Evolutionary conservation across 768 basidiomycete species (phyloP), one percentile per base, ranked within the genome.

Genomic region (Pisolithus tinctorius): DNA sequence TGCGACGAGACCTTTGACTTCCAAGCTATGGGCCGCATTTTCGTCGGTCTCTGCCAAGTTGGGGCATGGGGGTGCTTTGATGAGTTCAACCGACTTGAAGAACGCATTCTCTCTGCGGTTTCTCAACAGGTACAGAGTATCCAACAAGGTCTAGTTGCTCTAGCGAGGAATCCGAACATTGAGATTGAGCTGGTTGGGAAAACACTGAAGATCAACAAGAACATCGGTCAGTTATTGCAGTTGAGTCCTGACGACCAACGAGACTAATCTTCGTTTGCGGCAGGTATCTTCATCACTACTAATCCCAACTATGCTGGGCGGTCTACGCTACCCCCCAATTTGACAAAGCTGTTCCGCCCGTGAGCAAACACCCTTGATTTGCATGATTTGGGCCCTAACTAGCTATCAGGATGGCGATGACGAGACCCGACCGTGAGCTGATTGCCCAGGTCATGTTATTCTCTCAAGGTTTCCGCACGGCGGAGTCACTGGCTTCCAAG

Each of bases 61-160:
- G 96, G 96, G 30, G 96, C 96, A 0, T 99, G 96, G 96, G 96
- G 96, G 10, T 94, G 90, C 63, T 93, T 94, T 69, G 93, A 96
- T 65, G 93, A 96, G 70, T 95, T 96, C 74, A 99, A 99, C 69
- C 86, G 96, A 60, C 77, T 99, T 42, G 96, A 98, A 67, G 96
- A 99, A 69, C 85, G 96, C 39, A 99, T 98, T 64, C 78, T 99
- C 51, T 93, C 89, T 64, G 94, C 96, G 20, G 96, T 99, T 13
- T 98, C 96, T n/a, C 96, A 99, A 60, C 96, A 99, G 73, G 93
- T 99, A 14, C 96, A 98, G 68, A 96, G 83, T 54, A 99, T 99
- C 50, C 95, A 99, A 62, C 93, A 96, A 63, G 96, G 96, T 58
- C 74, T 99, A 14, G 86, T 83, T n/a, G 73, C 84, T 11, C 71